These are phyloP conservation scores for Arxiozyma slooffiae DNA, from an alignment of 1,139 yeast species.

Conservation along the genomic window DNA sequence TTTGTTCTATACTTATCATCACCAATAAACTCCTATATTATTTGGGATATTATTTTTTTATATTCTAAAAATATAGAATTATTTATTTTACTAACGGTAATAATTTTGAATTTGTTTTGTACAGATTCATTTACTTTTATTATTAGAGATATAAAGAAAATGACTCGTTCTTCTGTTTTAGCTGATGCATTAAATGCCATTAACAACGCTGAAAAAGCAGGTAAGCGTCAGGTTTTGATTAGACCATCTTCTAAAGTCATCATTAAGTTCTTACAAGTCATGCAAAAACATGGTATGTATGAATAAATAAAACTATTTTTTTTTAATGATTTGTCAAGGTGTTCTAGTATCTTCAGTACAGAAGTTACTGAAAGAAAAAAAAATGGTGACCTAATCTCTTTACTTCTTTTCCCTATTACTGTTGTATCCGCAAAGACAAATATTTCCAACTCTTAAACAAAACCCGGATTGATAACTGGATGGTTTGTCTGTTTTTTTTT, in stretches of 20 bases:
- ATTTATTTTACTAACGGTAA: constrained; percentile 20
- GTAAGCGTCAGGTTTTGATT: constrained; percentile 97
- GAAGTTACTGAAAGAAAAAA: not conserved
- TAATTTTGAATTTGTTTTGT: too few relatives aligned
- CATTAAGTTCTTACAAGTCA: constrained; percentile 90
- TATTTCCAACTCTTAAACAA: not conserved
- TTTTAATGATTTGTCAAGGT: too few relatives aligned
- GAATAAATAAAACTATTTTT: too few relatives aligned
- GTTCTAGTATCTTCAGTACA: not conserved
- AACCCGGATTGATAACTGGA: constrained; percentile 93
- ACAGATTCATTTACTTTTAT: not conserved
- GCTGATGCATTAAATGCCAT: constrained; percentile 98
- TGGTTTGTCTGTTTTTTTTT: constrained; percentile 53
- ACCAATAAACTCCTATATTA: too few relatives aligned
- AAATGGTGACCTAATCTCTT: not conserved
- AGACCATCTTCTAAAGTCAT: constrained; percentile 99
- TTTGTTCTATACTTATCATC: not conserved
- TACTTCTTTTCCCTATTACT: not conserved
- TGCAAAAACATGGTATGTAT: constrained; percentile 85
- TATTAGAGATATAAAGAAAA: constrained; percentile 32
- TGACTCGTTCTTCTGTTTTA: constrained; percentile 98
- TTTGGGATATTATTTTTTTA: too few relatives aligned
- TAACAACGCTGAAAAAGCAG: constrained; percentile 99
- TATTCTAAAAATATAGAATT: not conserved
- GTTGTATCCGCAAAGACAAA: not conserved